Conservation (phyloP, 2,329 filamentous ascomycete species). For the Kalaharituber pfeilii region DNA sequence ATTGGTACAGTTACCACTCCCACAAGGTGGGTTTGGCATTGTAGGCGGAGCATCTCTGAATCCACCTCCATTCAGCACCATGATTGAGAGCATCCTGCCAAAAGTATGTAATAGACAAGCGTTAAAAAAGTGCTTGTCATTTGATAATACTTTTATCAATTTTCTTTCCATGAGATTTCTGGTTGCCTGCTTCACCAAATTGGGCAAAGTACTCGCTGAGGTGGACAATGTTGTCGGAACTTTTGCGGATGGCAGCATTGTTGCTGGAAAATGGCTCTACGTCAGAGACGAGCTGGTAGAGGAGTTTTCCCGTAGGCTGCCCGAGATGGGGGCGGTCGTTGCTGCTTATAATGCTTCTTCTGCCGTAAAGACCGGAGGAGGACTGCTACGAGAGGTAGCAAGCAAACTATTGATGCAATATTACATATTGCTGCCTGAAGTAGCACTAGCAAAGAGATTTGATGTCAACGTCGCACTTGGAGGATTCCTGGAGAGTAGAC, state of each 20-base stretch:
- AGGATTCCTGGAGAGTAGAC: conserved; percentile 36
- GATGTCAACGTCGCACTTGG: conserved; percentile 67
- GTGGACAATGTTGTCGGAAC: conserved; percentile 27
- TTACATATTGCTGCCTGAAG: conserved; percentile 62
- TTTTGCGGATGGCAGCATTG: background rate
- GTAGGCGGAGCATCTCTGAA: conserved; percentile 35
- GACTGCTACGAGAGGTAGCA: conserved; percentile 61
- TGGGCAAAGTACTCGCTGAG: conserved; percentile 45
- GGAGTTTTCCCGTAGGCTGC: conserved; percentile 61
- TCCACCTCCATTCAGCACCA: conserved; percentile 60
- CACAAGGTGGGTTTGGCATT: conserved; percentile 44
- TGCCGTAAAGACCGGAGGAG: conserved; percentile 32
- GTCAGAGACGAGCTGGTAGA: conserved; percentile 49
- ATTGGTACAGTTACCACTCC: conserved; percentile 56
- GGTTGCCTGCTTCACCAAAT: conserved; percentile 60
- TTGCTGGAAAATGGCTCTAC: conserved; percentile 41
- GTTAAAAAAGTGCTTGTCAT: conserved; percentile 59
- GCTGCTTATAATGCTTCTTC: conserved; percentile 52
- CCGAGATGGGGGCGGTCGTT: conserved; percentile 66
- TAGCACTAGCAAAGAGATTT: conserved; percentile 68
- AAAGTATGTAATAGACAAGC: conserved; percentile 64
- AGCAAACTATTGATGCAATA: conserved; percentile 67
- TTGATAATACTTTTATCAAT: conserved; percentile 59
- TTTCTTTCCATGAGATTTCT: conserved; percentile 73
- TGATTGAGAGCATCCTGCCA: conserved; percentile 76